phyloP scores from a whole-genome alignment of 2,329 filamentous ascomycete genomes.

The Xylaria sp. region DNA sequence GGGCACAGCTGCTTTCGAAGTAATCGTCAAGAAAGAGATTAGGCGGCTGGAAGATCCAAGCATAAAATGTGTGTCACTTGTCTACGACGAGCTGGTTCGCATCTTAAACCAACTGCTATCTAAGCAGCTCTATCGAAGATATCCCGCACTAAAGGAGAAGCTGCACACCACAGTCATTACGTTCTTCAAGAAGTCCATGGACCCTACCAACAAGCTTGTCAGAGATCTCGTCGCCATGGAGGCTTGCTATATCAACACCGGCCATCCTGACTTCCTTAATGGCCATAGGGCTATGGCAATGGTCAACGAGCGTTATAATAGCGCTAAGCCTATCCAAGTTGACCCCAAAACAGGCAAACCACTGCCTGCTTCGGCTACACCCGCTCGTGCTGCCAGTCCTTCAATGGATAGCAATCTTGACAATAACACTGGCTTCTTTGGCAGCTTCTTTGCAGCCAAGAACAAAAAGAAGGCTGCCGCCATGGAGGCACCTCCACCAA shows the following conservation, averaged over 20 bases:
- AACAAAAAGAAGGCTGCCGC: slow-evolving; percentile 99
- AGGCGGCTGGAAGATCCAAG: slow-evolving; percentile 95
- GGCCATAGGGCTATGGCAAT: slow-evolving; percentile 98
- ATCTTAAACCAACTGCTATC: slow-evolving; percentile 90
- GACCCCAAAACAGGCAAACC: slow-evolving; percentile 99
- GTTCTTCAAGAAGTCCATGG: slow-evolving; percentile 99
- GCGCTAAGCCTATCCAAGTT: slow-evolving; percentile 88
- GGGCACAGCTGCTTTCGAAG: slow-evolving; percentile 96
- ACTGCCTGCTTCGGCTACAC: slow-evolving; percentile 72
- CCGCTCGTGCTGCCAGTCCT: slow-evolving; percentile 80
- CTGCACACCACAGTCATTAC: slow-evolving; percentile 90
- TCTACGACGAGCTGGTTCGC: slow-evolving; percentile 96
- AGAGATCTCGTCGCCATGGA: slow-evolving; percentile 95
- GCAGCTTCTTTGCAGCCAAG: slow-evolving; percentile 98
- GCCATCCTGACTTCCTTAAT: slow-evolving; percentile 97
- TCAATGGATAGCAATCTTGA: slow-evolving; percentile 65
- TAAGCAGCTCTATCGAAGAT: slow-evolving; percentile 91
- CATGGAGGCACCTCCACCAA: slow-evolving; percentile 95
- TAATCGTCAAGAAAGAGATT: slow-evolving; percentile 99
- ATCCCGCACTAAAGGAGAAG: slow-evolving; percentile 96
- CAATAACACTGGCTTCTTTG: slow-evolving; percentile 86
- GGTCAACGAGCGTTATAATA: slow-evolving; percentile 90
- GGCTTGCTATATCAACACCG: slow-evolving; percentile 97
- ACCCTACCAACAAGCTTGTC: slow-evolving; percentile 97
- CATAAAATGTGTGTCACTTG: slow-evolving; percentile 95